Base-by-base conservation (phyloP, 768 basidiomycete genomes). In the Lactifluus hygrophoroides region DNA sequence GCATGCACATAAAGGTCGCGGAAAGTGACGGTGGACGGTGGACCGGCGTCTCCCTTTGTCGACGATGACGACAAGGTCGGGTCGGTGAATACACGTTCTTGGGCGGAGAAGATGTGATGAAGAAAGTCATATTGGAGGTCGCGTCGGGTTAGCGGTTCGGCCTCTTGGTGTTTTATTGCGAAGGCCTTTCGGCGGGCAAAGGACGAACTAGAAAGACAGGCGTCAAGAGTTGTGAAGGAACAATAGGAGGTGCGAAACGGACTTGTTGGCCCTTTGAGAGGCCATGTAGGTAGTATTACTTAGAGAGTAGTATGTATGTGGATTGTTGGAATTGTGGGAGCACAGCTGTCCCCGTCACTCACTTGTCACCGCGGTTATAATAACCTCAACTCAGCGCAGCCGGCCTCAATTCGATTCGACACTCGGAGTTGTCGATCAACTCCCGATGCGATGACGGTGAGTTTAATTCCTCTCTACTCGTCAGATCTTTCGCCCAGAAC, bases 71-170 rank as follows among this genome's bases (percentile, higher is more conserved):
- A n/a, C 37, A 32, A 34, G 4, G 80, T 80, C n/a, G 84, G 77
- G 65, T 84, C 79, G 19, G 81, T 80, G 72, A 90, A 91, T 51
- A 76, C 73, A 69, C 66, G 81, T 54, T 71, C 77, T 73, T 63
- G 59, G 65, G 76, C 69, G 30, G 64, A 63, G 66, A 80, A 80
- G 59, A 80, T 69, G 59, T 69, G 65, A 47, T 73, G 51, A 23
- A 80, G 71, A 21, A 79, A 66, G 66, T 80, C 76, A 62, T 72
- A 86, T 71, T 90, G 86, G 46, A 89, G 76, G 71, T 89, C 87
- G 37, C 71, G 71, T 49, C 87, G 80, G 45, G 79, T 79, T 21
- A 89, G 73, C 37, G 86, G 83, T 64, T 85, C 82, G 34, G 82
- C 84, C 65, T 88, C 85, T 37, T 71, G 71, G 65, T 76, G 78